A percentile compares a stretch with the other conserved stretches of the same genome.
Evolutionary conservation across 768 basidiomycete genomes (phyloP).

Genomic region (Mycena vitilis): DNA sequence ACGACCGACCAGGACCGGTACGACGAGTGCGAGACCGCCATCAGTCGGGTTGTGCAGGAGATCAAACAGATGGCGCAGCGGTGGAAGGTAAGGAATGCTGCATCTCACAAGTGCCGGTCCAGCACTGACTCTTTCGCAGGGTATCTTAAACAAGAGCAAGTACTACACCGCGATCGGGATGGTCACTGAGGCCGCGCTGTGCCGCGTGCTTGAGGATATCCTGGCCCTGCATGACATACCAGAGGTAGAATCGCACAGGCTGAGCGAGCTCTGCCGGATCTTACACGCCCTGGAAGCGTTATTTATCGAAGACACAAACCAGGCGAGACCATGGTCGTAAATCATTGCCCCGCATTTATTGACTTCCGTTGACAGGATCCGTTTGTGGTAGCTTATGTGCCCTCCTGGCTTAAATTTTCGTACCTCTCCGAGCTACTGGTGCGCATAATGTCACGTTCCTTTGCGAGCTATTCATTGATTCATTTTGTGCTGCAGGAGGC

Average conservation of each 20-base stretch:
- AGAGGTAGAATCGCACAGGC: slow-evolving; percentile 83
- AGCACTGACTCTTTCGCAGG: slow-evolving; percentile 50
- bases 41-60: slow-evolving; percentile 71
- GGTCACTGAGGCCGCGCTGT: slow-evolving; percentile 75
- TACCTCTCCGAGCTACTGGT: slow-evolving; percentile 94
- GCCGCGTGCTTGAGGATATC: slow-evolving; percentile 76
- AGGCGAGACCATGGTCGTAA: slow-evolving; percentile 53
- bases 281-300: slow-evolving; percentile 83
- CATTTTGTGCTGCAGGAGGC: slow-evolving; percentile 66
- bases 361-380: slow-evolving; percentile 62
- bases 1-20: slow-evolving; percentile 80
- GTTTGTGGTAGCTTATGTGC: slow-evolving; percentile 86
- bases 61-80: slow-evolving; percentile 72
- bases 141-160: slow-evolving; percentile 74
- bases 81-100: slow-evolving; percentile 70
- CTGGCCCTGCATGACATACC: slow-evolving; percentile 87
- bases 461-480: background rate
- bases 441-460: slow-evolving; percentile 48
- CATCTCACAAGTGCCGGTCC: background rate
- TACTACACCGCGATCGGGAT: slow-evolving; percentile 80
- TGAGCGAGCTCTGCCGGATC: slow-evolving; percentile 86
- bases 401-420: slow-evolving; percentile 94
- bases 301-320: slow-evolving; percentile 74
- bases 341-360: background rate
- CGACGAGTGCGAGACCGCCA: slow-evolving; percentile 78